Evolutionary conservation across 1,284 basidiomycete genomes (phyloP).

Genomic region (Mycena citricolor): DNA sequence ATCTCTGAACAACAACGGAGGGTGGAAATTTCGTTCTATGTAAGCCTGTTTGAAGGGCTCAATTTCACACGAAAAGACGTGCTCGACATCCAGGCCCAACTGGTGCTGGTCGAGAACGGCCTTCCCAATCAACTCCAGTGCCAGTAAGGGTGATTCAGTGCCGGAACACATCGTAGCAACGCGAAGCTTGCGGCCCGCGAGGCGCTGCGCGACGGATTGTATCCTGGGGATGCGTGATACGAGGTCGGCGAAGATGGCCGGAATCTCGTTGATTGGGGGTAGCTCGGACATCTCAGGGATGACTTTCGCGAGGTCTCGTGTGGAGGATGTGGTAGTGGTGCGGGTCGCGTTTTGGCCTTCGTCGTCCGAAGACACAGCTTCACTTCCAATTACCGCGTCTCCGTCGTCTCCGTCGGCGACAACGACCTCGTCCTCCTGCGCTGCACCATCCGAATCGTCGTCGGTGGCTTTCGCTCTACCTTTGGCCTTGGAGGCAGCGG

Average conservation of each 20-base stretch:
- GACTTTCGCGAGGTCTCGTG: slow-evolving; percentile 28
- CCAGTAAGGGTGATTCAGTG: slow-evolving; percentile 91
- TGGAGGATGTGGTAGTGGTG: slow-evolving; percentile 30
- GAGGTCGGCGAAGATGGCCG: slow-evolving; percentile 85
- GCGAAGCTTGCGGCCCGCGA: slow-evolving; percentile 83
- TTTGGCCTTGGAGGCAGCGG: slow-evolving; percentile 20
- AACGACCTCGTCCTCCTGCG: slow-evolving; percentile 29
- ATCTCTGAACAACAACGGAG: slow-evolving; percentile 90
- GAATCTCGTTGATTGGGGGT: slow-evolving; percentile 83
- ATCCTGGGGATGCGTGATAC: slow-evolving; percentile 72
- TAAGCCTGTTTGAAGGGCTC: slow-evolving; percentile 99
- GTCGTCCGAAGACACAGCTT: slow-evolving; percentile 30
- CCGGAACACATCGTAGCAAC: slow-evolving; percentile 98
- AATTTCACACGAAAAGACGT: slow-evolving; percentile 97
- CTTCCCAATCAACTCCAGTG: slow-evolving; percentile 80
- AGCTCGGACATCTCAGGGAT: slow-evolving; percentile 60
- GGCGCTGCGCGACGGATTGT: slow-evolving; percentile 64
- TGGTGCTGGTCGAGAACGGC: slow-evolving; percentile 72
- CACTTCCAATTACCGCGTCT: no score
- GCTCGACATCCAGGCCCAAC: slow-evolving; percentile 73
- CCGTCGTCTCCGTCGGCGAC: slow-evolving; percentile 23
- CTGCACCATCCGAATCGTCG: slow-evolving; percentile 30
- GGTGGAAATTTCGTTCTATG: slow-evolving; percentile 93
- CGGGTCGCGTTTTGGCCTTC: slow-evolving; percentile 44
- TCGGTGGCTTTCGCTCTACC: slow-evolving; percentile 26